Conservation (phyloP, 2,329 filamentous ascomycete species). For the Phyllosticta paracitricarpa region DNA sequence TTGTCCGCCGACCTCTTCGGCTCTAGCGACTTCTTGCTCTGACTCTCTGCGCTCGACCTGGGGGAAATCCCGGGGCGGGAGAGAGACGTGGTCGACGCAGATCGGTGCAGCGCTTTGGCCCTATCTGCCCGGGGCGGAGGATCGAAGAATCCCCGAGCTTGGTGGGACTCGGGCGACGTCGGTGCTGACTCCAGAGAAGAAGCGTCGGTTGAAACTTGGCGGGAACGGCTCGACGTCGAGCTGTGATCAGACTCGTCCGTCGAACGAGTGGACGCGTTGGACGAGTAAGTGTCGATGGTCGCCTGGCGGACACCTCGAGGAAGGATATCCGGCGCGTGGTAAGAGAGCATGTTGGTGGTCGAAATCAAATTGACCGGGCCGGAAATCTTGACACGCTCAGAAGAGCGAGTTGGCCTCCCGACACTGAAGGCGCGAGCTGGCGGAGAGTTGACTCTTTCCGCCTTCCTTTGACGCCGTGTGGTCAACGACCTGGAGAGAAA, state of each 20-base stretch:
- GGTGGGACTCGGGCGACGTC: constrained; percentile 45
- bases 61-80: constrained; percentile 4
- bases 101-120: constrained; percentile 13
- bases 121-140: constrained; percentile 23
- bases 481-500: constrained; percentile 57
- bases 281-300: constrained; percentile 40
- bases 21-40: constrained; percentile 1
- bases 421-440: constrained; percentile 30
- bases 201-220: constrained; percentile 60
- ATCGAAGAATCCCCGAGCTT: constrained; percentile 47
- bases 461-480: constrained; percentile 54
- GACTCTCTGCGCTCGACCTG: constrained; percentile 1
- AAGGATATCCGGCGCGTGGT: constrained; percentile 77
- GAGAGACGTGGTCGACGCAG: constrained; percentile 12
- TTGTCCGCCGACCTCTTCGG: constrained; percentile 6
- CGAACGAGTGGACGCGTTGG: constrained; percentile 44
- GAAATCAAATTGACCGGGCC: constrained; percentile 77
- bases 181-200: constrained; percentile 39
- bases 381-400: constrained; percentile 68
- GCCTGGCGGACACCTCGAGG: constrained; percentile 19
- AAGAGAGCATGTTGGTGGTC: constrained; percentile 92
- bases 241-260: constrained; percentile 65
- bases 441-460: constrained; percentile 29
- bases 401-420: constrained; percentile 27
- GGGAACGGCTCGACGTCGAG: constrained; percentile 43